Evolutionary conservation across 2,329 filamentous ascomycete genomes (phyloP), one percentile per base, ranked within the genome.

Genomic region (Pleoardoris graminearum): DNA sequence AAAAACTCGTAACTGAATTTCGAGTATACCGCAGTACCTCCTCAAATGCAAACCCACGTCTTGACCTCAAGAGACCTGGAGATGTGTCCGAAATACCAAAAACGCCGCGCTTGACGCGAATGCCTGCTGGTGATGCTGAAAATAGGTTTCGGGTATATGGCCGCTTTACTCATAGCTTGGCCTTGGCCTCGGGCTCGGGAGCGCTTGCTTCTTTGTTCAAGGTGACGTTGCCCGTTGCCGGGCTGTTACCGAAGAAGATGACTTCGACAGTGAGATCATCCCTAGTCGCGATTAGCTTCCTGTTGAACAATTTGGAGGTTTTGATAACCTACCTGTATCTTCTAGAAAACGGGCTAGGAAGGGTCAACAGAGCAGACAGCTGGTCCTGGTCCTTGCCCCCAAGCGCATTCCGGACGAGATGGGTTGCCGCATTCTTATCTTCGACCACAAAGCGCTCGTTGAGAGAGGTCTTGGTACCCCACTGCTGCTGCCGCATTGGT

Each of bases 181-280:
- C 67, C 62, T 80, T 80, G 23, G 65, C 62, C 16, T 73, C 73
- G 14, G 76, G 72, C 45, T 77, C 76, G 2, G 79, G 72, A 33
- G 88, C 90, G 54, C 87, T 96, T 1, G 94, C 94, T 67, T 97
- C 93, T 59, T 87, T 80, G 74, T 97, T 99, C 52, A 96, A 73
- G 4, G 87, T 83, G 4, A 97, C 88, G 58, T 88, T 87, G 30
- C 92, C 91, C 25, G 82, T 88, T 70, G 86, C 86, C 48, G 86
- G 69, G 30, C 87, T 85, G 62, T 96, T 85, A 54, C 94, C 94
- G 66, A 99, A 99, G 82, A 99, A 99, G 68, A 99, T 96, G 55
- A 99, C 94, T 74, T 99, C 91, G 14, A 99, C 93, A 0, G 94
- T 99, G 58, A 99, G 78, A 71, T 99, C 94, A 70, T 99, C 94